Evolutionary conservation across 2,329 filamentous ascomycete genomes (phyloP), one percentile per base, ranked within the genome.

Genomic region (Pezicula neosporulosa): DNA sequence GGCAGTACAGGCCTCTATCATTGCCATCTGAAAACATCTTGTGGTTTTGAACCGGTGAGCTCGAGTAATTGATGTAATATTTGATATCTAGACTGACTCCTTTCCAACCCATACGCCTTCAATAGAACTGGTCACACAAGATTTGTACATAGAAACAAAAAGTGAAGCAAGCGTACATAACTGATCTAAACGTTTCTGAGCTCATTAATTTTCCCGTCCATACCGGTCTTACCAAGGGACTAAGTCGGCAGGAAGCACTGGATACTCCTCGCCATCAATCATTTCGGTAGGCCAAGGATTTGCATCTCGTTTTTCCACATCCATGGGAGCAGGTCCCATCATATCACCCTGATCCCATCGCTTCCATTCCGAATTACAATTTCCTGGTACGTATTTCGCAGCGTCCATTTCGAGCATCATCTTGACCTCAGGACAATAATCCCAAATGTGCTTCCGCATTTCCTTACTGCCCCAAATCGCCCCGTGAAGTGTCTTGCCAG

Each of bases 371-470:
- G 64, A 59, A 35, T 70, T 64, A 55, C 77, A 80, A 7, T 70
- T 58, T 6, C 77, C 77, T 1, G 76, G 77, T 5, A 81, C 72
- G 54, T 71, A 78, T 54, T 72, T 68, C 41, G 74, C 76, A 6
- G 72, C 73, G 55, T 81, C 77, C 78, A 82, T 82, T 46, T 68
- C 66, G 27, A 82, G 63, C 43, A 73, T 79, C 71, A 82, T 77
- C 69, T 81, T 82, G 28, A 82, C 70, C 62, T 83, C 80, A 1
- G 80, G 80, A 53, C 79, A 82, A 63, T 82, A 82, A 27, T 74
- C 69, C 74, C 76, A 81, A 39, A 82, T 75, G 53, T 80, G 73
- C 53, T 71, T 70, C 24, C 80, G 68, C 61, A 70, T 59, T 54
- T 71, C 67, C 0, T 72, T 73, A 4, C 68, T 72, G 24, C 76